A percentile compares a stretch with the other conserved stretches of the same genome.
These are phyloP conservation scores for Hymenoscyphus fructigenus DNA, from an alignment of 2,329 filamentous ascomycete species.

Conservation along the genomic window DNA sequence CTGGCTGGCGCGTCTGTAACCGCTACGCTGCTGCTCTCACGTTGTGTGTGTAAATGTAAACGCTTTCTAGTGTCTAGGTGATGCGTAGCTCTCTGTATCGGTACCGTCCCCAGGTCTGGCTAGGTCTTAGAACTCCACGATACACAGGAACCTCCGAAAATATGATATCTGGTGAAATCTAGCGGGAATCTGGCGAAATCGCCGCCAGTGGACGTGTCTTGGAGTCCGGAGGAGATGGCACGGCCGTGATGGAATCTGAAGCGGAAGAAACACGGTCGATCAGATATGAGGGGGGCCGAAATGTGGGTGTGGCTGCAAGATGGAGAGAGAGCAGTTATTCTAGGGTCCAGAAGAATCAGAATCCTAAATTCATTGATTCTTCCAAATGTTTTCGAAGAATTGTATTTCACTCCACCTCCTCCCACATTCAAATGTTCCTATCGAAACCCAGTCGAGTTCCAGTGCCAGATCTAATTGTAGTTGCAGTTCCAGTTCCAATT, in stretches of 20 bases:
- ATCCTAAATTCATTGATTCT: not conserved
- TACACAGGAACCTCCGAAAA: not conserved
- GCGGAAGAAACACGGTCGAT: slow-evolving; percentile 9
- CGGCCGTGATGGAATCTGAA: not conserved
- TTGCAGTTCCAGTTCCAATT: not conserved
- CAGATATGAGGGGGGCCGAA: slow-evolving; percentile 11
- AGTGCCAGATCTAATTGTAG: not conserved
- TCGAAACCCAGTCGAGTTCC: not conserved
- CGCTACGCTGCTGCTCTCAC: too few relatives aligned
- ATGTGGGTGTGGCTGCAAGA: slow-evolving; percentile 5
- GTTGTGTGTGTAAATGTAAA: slow-evolving; percentile 1
- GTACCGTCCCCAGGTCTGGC: not conserved
- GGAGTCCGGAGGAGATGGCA: not conserved
- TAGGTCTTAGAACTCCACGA: not conserved
- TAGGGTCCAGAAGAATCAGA: not conserved
- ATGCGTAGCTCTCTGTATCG: not conserved
- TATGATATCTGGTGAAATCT: not conserved
- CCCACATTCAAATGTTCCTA: not conserved
- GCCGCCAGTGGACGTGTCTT: not conserved
- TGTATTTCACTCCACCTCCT: not conserved
- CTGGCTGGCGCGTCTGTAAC: not conserved
- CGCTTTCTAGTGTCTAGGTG: not conserved
- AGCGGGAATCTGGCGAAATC: not conserved
- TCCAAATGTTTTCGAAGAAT: not conserved
- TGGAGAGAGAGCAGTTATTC: not conserved